Evolutionary conservation across 345 rosid genomes (phyloP), one percentile per base, ranked within the genome.

Genomic region (Bretschneidera sinensis): DNA sequence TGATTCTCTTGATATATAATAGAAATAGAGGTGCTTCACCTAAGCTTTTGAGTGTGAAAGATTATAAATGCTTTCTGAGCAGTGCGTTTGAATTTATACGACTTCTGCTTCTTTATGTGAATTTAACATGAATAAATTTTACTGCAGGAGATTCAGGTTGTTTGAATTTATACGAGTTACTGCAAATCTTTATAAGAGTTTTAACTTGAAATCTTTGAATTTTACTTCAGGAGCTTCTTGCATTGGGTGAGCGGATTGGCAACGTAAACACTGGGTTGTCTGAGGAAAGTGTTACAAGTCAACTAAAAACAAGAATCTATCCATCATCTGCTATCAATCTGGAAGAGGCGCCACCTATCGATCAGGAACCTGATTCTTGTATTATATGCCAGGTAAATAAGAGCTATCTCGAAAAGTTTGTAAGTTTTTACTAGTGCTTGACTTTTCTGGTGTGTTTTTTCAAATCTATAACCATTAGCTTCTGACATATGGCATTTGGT

Each of bases 111-210:
- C 33, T 39, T 39, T 5, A 39, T 39, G 10, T 4, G 16, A 5
- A n/a, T 39, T 7, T 39, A 39, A 7, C 45, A 4, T 1, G 10
- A 14, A 9, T 5, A 13, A 39, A 39, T 39, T 39, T 39, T 2
- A 39, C 16, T 21, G 47, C 83, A 91, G 98, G 96, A 91, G 54
- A 87, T 88, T 66, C 98, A n/a, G n/a, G n/a, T n/a, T n/a, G n/a
- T n/a, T n/a, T n/a, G 8, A 28, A 28, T 28, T 28, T 28, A n/a
- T n/a, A n/a, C 33, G 33, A 28, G 33, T 39, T 39, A 39, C n/a
- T 39, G 45, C 9, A 39, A 39, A 14, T 8, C 33, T 39, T 39
- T 5, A 39, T 39, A 39, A 39, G 16, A 5, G n/a, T 5, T 39
- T 7, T 39, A 39, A 7, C 45, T 39, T 1, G 10, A 14, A 9